Percentiles rank a stretch among this genome's conserved stretches.
phyloP scores from a whole-genome alignment of 1,284 basidiomycete genomes.

The Serendipita sp. region DNA sequence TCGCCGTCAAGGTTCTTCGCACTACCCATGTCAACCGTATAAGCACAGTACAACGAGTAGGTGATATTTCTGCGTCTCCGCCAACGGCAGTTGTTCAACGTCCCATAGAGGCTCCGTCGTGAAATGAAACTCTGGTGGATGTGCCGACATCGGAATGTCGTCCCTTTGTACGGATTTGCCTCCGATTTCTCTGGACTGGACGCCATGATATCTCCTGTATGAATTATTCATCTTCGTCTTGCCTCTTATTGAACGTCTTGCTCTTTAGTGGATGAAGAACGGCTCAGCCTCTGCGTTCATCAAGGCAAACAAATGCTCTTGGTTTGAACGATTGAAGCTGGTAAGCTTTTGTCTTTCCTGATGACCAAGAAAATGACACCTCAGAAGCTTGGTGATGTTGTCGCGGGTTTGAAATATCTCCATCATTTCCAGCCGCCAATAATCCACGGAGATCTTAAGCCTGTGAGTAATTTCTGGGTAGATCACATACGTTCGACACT shows the following conservation, averaged over 20 bases:
- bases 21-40: not conserved
- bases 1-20: not conserved
- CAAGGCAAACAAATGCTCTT: conserved; percentile 1
- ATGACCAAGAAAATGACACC: not conserved
- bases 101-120: not conserved
- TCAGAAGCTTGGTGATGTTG: not conserved
- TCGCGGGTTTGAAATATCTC: conserved; percentile 1
- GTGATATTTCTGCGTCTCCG: not conserved
- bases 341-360: not conserved
- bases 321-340: not conserved
- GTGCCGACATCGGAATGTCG: conserved; percentile 1
- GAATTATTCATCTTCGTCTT: not conserved
- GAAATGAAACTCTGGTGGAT: conserved; percentile 3
- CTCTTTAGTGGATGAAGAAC: conserved; percentile 3
- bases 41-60: not conserved
- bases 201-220: conserved; percentile 4
- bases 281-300: not conserved
- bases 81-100: not conserved
- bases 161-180: not conserved
- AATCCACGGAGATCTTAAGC: not conserved
- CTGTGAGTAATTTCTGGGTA: not conserved
- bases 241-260: not conserved
- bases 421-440: conserved; percentile 4
- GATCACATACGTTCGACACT: not conserved
- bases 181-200: not conserved